Conservation (phyloP, 768 basidiomycete genomes). For the Hericium alpestre region DNA sequence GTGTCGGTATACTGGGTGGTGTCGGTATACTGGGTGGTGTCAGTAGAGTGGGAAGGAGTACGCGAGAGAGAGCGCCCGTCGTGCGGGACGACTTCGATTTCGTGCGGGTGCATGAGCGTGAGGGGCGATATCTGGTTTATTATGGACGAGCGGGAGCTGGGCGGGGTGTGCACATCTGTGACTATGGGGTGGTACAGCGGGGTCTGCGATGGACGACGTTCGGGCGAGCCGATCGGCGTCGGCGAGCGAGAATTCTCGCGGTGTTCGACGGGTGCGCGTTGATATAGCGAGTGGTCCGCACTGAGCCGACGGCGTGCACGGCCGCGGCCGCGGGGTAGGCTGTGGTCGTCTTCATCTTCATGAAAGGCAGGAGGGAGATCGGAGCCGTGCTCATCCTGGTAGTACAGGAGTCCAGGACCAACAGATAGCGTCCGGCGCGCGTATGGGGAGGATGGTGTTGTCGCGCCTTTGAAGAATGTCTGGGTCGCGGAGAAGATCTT, state of each 20-base stretch:
- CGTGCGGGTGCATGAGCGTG: neutral
- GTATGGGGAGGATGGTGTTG: constrained; percentile 21
- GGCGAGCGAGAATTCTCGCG: constrained; percentile 15
- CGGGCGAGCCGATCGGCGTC: constrained; percentile 25
- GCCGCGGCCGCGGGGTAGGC: constrained; percentile 14
- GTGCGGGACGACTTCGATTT: neutral
- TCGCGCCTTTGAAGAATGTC: constrained; percentile 59
- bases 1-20: neutral
- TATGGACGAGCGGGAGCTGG: neutral
- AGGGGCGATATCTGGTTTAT: neutral
- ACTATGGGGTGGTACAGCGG: neutral
- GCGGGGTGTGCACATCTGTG: neutral
- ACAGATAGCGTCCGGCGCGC: constrained; percentile 39
- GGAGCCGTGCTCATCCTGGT: constrained; percentile 22
- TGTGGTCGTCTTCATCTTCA: neutral
- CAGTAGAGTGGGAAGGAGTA: neutral
- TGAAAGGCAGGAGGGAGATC: neutral
- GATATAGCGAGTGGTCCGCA: constrained; percentile 22
- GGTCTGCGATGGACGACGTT: neutral
- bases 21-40: neutral
- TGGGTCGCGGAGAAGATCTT: constrained; percentile 59
- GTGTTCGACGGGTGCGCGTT: constrained; percentile 20
- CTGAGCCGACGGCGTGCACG: constrained; percentile 19
- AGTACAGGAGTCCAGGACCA: constrained; percentile 39
- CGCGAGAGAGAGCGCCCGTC: constrained; percentile 3